These are phyloP conservation scores for Leccinum disarticulatum DNA, from an alignment of 768 basidiomycete species.

Conservation along the genomic window DNA sequence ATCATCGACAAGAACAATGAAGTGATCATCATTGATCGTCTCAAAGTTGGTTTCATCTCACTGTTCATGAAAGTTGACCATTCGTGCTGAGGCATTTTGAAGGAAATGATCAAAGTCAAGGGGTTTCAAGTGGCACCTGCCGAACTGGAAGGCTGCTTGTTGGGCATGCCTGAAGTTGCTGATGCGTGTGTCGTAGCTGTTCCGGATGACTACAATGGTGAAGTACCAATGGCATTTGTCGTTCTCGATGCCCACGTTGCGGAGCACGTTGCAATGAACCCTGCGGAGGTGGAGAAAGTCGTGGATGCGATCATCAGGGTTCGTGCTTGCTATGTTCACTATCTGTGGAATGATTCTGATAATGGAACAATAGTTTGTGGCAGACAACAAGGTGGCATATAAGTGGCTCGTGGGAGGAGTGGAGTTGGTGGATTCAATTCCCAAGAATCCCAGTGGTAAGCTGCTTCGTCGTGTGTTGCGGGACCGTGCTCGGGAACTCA, in stretches of 20 bases:
- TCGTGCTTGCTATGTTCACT: constrained; percentile 5
- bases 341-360: constrained; percentile 1
- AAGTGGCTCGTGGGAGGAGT: constrained; percentile 62
- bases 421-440: constrained; percentile 52
- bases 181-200: constrained; percentile 65
- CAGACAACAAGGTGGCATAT: constrained; percentile 53
- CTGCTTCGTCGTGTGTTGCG: constrained; percentile 51
- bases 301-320: constrained; percentile 52
- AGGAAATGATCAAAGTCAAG: constrained; percentile 69
- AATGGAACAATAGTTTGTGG: constrained; percentile 43
- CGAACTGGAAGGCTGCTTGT: constrained; percentile 67
- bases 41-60: constrained; percentile 45
- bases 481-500: constrained; percentile 43
- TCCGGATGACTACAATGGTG: constrained; percentile 70
- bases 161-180: constrained; percentile 57
- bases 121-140: constrained; percentile 79
- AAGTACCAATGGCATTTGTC: constrained; percentile 69
- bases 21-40: constrained; percentile 59
- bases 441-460: constrained; percentile 65
- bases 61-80: neutral
- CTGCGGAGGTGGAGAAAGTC: constrained; percentile 33
- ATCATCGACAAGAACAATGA: constrained; percentile 53
- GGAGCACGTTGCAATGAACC: constrained; percentile 31
- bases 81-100: constrained; percentile 8
- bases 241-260: constrained; percentile 46